Percentiles rank a stretch among this genome's conserved stretches.
These are phyloP conservation scores for Flaveria trinervia DNA, from an alignment of 129 eudicot species.

Conservation along the genomic window DNA sequence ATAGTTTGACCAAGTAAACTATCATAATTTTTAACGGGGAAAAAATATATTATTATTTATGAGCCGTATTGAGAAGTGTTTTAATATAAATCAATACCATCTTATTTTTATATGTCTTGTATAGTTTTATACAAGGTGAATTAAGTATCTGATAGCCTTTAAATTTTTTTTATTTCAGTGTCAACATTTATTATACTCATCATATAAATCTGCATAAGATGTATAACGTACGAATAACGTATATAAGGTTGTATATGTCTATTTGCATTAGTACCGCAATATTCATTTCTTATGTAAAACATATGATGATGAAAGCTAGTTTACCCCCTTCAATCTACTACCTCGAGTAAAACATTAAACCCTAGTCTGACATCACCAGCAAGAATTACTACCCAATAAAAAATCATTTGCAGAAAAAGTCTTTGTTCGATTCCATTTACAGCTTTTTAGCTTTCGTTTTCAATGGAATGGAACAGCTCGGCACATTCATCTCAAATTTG, in stretches of 20 bases:
- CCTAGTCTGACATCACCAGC: constrained; percentile 24
- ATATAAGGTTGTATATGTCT: too few relatives aligned
- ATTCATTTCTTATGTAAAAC: constrained; percentile 4
- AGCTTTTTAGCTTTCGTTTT: constrained; percentile 24
- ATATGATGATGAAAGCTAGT: background rate
- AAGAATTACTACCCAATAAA: background rate
- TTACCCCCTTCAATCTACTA: background rate
- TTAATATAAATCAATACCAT: too few relatives aligned
- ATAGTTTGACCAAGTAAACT: constrained; percentile 1
- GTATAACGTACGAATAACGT: too few relatives aligned
- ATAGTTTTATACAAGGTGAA: too few relatives aligned
- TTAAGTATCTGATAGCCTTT: too few relatives aligned
- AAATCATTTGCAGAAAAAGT: constrained; percentile 9
- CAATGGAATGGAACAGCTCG: constrained; percentile 39
- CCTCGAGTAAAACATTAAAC: constrained; percentile 4
- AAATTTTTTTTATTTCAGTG: too few relatives aligned
- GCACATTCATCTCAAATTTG: constrained; percentile 24
- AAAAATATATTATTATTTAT: too few relatives aligned
- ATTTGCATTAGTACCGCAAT: background rate
- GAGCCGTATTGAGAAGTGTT: too few relatives aligned
- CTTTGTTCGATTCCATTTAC: constrained; percentile 30
- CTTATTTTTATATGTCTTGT: too few relatives aligned
- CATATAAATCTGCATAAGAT: too few relatives aligned
- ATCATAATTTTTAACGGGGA: too few relatives aligned
- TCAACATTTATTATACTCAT: too few relatives aligned